Conservation (phyloP, 768 basidiomycete species). For the Cubamyces sp. region DNA sequence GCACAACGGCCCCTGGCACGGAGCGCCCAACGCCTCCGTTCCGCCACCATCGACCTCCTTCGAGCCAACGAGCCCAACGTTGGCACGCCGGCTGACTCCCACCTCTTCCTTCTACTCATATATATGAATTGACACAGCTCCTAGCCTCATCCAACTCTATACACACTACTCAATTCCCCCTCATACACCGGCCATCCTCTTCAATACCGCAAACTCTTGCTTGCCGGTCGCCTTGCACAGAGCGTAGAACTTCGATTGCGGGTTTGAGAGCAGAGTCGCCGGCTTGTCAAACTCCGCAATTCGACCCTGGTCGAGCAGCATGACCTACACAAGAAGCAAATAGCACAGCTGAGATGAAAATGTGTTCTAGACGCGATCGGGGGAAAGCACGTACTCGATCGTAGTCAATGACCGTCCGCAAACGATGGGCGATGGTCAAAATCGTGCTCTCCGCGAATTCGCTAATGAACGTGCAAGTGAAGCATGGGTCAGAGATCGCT, state of each 20-base stretch:
- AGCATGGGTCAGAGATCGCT: constrained; percentile 5
- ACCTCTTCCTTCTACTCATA: background rate
- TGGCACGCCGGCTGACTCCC: too few relatives aligned
- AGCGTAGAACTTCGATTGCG: constrained; percentile 62
- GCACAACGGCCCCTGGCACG: background rate
- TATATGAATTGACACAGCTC: background rate
- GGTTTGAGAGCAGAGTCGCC: constrained; percentile 54
- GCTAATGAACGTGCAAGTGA: constrained; percentile 38
- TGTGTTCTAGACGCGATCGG: constrained; percentile 12
- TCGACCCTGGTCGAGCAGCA: constrained; percentile 77
- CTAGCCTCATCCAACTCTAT: background rate
- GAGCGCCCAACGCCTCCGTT: background rate
- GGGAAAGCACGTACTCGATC: constrained; percentile 58
- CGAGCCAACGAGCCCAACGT: background rate
- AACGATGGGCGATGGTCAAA: constrained; percentile 80
- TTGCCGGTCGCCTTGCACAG: constrained; percentile 78
- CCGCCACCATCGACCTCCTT: too few relatives aligned
- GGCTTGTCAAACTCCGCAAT: constrained; percentile 81
- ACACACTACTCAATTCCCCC: background rate
- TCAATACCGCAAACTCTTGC: constrained; percentile 69
- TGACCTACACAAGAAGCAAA: constrained; percentile 50
- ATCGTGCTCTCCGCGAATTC: constrained; percentile 84
- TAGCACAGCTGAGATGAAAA: constrained; percentile 8
- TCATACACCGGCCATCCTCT: constrained; percentile 59
- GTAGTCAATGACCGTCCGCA: constrained; percentile 83